Base-by-base conservation (phyloP, 495 filamentous ascomycete genomes). In the Tuber microsphaerosporum region DNA sequence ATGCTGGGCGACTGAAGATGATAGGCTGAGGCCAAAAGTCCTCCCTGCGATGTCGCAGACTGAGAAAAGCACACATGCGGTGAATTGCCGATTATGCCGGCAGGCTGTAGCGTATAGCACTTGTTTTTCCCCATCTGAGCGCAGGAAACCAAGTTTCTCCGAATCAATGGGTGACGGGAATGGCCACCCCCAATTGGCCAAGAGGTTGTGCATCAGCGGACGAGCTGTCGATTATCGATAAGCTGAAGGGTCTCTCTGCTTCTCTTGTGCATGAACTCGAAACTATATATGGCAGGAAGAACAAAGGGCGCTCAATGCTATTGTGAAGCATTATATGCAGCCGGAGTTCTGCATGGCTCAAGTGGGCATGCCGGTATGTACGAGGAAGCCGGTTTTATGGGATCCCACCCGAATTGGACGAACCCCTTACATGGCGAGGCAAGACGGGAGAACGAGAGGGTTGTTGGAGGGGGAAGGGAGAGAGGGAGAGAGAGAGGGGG, bases 71-170 rank as follows among this genome's bases (percentile, higher is more conserved):
- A 65, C 26, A 65, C 12, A 65, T 65, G 56, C 26, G 56, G 56
- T 65, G 56, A 34, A 65, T 65, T 65, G 26, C 56, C 56, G 56
- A 65, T 34, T 26, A 65, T 65, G 56, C 26, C 56, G 56, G 56
- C 31, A 65, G 56, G 56, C 56, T 65, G 56, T 65, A 65, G 56
- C n/a, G 4, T 34, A 31, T 26, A 65, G 56, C 0, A 16, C 56
- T 65, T 65, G 26, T 65, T 26, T 56, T 56, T 34, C 34, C 4
- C 14, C 2, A 65, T 34, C 1, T 34, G 26, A 26, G 56, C 26
- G 56, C 26, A 17, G 56, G 56, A 31, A 65, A 65, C 26, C 56
- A 31, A 19, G 56, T 65, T 3, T 34, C 26, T 65, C 56, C 56
- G 56, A 26, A 19, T 34, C 26, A 34, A 34, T 65, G 56, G 56